Base-by-base conservation (phyloP, 352 stramenopile species). In the Globisporangium irregulare region DNA sequence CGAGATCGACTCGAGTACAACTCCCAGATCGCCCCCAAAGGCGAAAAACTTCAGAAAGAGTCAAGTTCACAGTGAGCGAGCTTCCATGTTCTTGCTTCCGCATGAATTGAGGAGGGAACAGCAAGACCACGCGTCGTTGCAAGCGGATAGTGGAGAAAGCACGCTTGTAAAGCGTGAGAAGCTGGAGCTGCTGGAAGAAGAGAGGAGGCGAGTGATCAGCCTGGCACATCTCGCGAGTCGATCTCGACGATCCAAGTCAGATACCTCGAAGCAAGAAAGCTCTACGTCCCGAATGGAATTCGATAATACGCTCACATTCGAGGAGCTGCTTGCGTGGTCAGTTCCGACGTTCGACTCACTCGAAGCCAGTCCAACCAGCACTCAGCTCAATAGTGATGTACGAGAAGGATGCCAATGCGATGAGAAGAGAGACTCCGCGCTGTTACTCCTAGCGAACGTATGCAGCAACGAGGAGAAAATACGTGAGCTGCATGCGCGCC, bases 131-230 rank as follows among this genome's bases (percentile, higher is more conserved):
- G 32, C 18, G 51, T 12, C 41, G 15, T 15, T 41, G 15, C 4
- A 38, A 34, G 43, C 4, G 43, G 43, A 24, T 3, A 69, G 29
- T 20, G 14, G 12, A 22, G 50, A 59, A 4, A 53, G 24, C 51
- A 22, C 25, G 22, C 12, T 43, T 4, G 10, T 46, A 12, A 60
- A 67, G 25, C 15, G 12, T 2, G 27, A 54, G 22, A 75, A 64
- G 67, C 25, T 81, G n/a, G 55, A 25, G n/a, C 59, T 64, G 25
- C 59, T 85, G 15, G 48, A 76, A 63, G 68, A 70, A 14, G 75
- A 85, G 46, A 36, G 75, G 14, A 38, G 55, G n/a, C 58, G 65
- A 3, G 79, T 85, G 51, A 76, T 85, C 32, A 43, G 27, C 6
- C 38, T 61, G 29, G 55, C 64, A 27, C 43, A 58, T 27, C 43